A percentile compares a stretch with the other conserved stretches of the same genome.
Conservation (phyloP, 1,139 yeast genomes). For the Trichomonascaceae sp. region DNA sequence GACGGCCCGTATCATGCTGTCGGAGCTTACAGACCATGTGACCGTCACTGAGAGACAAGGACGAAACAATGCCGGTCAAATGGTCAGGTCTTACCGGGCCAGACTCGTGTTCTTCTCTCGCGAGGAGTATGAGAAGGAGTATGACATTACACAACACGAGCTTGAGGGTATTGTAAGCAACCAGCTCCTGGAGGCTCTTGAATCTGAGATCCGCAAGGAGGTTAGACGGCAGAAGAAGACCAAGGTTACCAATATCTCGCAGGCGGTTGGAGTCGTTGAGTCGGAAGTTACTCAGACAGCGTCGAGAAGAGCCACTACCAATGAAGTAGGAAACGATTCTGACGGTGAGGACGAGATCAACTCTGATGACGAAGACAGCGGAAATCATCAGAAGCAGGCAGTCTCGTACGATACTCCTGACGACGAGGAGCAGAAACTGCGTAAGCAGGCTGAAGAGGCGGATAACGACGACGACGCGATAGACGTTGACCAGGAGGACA, state of each 20-base stretch:
- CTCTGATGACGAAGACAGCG: constrained; percentile 54
- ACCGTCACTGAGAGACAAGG: constrained; percentile 76
- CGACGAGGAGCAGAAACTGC: constrained; percentile 59
- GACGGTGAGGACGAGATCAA: constrained; percentile 15
- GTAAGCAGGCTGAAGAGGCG: constrained; percentile 26
- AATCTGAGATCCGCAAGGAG: constrained; percentile 63
- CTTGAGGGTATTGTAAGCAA: constrained; percentile 56
- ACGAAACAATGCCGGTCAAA: constrained; percentile 35
- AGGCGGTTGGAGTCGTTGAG: constrained; percentile 52
- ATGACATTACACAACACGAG: constrained; percentile 72
- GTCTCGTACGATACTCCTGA: constrained; percentile 93
- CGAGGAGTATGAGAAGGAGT: constrained; percentile 72
- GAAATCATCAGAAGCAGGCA: constrained; percentile 60
- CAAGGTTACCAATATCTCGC: constrained; percentile 37
- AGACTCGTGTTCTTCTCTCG: constrained; percentile 63
- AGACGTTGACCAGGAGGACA: constrained; percentile 18
- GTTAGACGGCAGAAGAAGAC: constrained; percentile 67
- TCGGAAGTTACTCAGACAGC: constrained; percentile 16
- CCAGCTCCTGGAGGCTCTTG: constrained; percentile 58
- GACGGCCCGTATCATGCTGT: constrained; percentile 69
- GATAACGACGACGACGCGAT: constrained; percentile 25
- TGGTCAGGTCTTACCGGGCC: constrained; percentile 64
- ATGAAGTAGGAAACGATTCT: constrained; percentile 19
- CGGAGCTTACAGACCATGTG: constrained; percentile 81
- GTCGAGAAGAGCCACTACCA: constrained; percentile 22